Conservation (phyloP, 768 basidiomycete species). For the Lyophyllum shimeji region DNA sequence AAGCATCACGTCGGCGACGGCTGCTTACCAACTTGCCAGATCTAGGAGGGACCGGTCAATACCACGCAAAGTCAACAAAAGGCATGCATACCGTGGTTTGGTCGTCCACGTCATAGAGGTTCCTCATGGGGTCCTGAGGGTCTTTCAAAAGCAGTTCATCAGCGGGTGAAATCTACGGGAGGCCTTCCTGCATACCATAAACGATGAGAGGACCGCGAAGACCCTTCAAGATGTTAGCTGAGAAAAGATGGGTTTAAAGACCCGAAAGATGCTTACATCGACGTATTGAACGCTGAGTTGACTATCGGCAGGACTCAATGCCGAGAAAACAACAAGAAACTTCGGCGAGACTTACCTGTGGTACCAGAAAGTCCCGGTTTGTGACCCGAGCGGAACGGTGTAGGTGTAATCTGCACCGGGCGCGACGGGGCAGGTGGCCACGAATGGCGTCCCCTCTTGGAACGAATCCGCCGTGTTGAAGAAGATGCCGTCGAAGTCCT, state of each 20-base stretch:
- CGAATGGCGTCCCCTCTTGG: conserved; percentile 25
- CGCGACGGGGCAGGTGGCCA: conserved; percentile 27
- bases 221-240: conserved; percentile 9
- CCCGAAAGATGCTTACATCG: conserved; percentile 10
- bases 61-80: neutral
- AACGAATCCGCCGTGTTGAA: conserved; percentile 20
- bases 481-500: conserved; percentile 25
- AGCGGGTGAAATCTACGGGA: neutral
- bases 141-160: neutral
- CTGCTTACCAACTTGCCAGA: conserved; percentile 22
- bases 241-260: neutral
- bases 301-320: neutral
- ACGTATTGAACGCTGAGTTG: conserved; percentile 22
- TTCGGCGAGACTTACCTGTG: conserved; percentile 15
- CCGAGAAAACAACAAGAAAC: neutral
- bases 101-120: conserved; percentile 21
- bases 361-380: conserved; percentile 34
- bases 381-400: conserved; percentile 22
- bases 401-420: conserved; percentile 29
- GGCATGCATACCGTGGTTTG: conserved; percentile 10
- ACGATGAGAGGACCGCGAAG: conserved; percentile 26
- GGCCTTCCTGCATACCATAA: conserved; percentile 18
- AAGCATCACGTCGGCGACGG: neutral
- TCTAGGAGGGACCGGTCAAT: conserved; percentile 1
- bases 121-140: conserved; percentile 11